These are phyloP conservation scores for Pseudopithomyces chartarum DNA, from an alignment of 2,329 filamentous ascomycete species.

Conservation along the genomic window DNA sequence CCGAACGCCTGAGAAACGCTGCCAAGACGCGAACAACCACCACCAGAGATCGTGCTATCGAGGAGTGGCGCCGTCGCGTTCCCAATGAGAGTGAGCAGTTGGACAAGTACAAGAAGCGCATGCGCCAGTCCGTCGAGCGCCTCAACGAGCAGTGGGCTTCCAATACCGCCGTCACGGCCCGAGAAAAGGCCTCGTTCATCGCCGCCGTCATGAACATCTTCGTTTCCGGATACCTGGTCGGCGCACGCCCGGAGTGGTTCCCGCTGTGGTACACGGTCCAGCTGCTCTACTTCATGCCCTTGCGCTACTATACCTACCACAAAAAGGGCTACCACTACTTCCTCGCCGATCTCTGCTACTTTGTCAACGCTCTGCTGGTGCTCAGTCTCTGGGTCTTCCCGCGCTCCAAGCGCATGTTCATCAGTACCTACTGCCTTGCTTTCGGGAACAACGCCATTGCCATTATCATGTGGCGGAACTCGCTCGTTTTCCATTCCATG, in stretches of 20 bases:
- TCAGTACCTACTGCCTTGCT: constrained; percentile 87
- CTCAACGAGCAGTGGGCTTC: constrained; percentile 87
- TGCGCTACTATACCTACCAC: constrained; percentile 90
- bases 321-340: constrained; percentile 89
- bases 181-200: constrained; percentile 96
- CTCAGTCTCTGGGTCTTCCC: constrained; percentile 91
- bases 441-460: constrained; percentile 97
- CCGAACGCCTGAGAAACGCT: constrained; percentile 81
- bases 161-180: constrained; percentile 81
- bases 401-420: constrained; percentile 86
- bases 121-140: constrained; percentile 88
- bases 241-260: constrained; percentile 82
- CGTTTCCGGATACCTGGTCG: constrained; percentile 91
- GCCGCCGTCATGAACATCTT: constrained; percentile 97
- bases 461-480: constrained; percentile 99
- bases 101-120: constrained; percentile 84
- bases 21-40: constrained; percentile 76
- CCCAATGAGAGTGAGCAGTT: constrained; percentile 90
- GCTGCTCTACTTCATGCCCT: constrained; percentile 94
- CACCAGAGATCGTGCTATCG: constrained; percentile 87
- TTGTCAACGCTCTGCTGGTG: constrained; percentile 86
- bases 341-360: constrained; percentile 95
- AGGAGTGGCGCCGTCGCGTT: constrained; percentile 86
- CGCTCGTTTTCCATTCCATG: constrained; percentile 95
- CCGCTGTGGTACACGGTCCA: constrained; percentile 91